These are phyloP conservation scores for Margaritispora aquatica DNA, from an alignment of 495 filamentous ascomycete species.

Conservation along the genomic window DNA sequence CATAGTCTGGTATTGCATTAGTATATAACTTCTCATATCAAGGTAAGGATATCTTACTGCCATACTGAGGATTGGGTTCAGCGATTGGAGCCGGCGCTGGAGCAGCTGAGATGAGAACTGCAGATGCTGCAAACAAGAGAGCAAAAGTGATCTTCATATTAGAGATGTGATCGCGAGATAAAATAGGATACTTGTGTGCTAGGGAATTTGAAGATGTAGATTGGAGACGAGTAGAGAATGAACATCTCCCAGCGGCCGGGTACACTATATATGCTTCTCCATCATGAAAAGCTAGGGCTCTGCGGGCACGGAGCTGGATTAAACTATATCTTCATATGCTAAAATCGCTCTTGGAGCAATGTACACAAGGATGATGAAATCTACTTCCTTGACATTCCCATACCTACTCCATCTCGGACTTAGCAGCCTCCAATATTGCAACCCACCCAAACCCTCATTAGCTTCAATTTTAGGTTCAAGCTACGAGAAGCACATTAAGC, in stretches of 20 bases:
- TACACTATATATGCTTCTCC: no score
- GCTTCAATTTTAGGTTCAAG: not conserved
- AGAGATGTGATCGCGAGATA: not conserved
- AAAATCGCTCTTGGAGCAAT: not conserved
- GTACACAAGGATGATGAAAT: not conserved
- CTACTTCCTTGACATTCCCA: not conserved
- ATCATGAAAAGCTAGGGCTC: no score
- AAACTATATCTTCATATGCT: no score
- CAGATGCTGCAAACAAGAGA: conserved; percentile 8
- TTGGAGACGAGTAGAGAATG: conserved; percentile 1
- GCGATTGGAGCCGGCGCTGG: conserved; percentile 8
- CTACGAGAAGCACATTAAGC: no score
- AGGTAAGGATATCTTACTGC: not conserved
- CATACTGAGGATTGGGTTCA: not conserved
- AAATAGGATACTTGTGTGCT: not conserved
- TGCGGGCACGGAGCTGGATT: no score
- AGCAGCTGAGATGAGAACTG: conserved; percentile 2
- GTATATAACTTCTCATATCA: not conserved
- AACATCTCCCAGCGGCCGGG: no score
- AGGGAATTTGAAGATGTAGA: not conserved
- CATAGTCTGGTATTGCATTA: conserved; percentile 6
- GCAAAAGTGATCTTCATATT: conserved; percentile 12
- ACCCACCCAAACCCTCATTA: not conserved
- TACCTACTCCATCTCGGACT: not conserved
- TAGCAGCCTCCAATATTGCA: not conserved